These are phyloP conservation scores for Plantago ovata DNA, from an alignment of 257 asterid species.

Conservation along the genomic window DNA sequence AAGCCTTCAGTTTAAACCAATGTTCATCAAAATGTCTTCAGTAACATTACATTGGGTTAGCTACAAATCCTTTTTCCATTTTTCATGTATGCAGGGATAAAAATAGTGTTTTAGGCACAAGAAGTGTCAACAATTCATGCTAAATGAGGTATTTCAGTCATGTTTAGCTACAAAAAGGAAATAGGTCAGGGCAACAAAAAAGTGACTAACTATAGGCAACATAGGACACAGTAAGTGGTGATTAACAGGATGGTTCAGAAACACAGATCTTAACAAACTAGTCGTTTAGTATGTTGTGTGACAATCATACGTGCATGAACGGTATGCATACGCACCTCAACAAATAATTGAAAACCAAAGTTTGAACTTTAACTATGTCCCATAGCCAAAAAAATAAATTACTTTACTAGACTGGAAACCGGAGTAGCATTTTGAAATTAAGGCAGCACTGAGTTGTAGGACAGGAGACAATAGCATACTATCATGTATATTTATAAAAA, in stretches of 20 bases:
- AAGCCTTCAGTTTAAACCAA: neutral
- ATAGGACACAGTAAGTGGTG: too few species aligned
- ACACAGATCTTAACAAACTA: too few species aligned
- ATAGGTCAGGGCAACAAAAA: neutral
- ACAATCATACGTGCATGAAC: too few species aligned
- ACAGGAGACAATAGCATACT: neutral
- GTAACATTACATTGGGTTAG: neutral
- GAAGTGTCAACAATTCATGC: neutral
- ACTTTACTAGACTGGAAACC: neutral
- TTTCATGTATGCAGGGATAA: neutral
- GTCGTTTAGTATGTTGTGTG: too few species aligned
- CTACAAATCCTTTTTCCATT: neutral
- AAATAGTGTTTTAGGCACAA: neutral
- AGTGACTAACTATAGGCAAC: neutral
- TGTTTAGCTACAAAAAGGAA: neutral
- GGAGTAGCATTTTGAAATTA: neutral
- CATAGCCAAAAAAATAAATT: neutral
- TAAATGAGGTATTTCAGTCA: neutral
- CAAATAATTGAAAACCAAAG: too few species aligned
- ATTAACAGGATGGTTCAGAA: too few species aligned
- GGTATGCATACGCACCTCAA: too few species aligned
- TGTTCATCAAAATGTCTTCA: neutral
- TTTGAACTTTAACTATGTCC: too few species aligned
- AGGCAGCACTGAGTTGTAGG: neutral
- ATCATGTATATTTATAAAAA: conserved; percentile 1